Evolutionary conservation across 352 stramenopile species (phyloP).

Genomic region (Globisporangium irregulare): DNA sequence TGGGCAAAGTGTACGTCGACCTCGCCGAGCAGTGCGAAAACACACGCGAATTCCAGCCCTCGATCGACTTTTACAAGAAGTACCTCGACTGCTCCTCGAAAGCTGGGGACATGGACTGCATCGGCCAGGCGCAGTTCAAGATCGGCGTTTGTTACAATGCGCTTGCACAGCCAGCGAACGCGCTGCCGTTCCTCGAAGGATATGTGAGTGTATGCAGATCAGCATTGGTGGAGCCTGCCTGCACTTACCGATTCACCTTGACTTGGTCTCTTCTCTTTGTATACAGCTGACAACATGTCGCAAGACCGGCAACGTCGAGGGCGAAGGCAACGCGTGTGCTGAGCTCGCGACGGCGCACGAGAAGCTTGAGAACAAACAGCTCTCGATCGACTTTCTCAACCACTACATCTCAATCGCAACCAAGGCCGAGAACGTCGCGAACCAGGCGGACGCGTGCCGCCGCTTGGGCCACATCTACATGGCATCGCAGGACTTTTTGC

Average conservation of each 20-base stretch:
- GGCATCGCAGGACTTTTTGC: slow-evolving; percentile 69
- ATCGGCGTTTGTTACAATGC: slow-evolving; percentile 77
- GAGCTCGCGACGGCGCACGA: slow-evolving; percentile 89
- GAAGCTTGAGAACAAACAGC: slow-evolving; percentile 68
- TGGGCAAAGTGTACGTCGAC: slow-evolving; percentile 78
- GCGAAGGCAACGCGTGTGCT: slow-evolving; percentile 82
- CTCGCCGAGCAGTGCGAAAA: slow-evolving; percentile 48
- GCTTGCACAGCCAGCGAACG: slow-evolving; percentile 54
- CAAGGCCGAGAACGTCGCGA: slow-evolving; percentile 79
- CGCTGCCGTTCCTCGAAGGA: slow-evolving; percentile 79
- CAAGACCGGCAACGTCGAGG: slow-evolving; percentile 56
- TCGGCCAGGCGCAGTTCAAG: slow-evolving; percentile 66
- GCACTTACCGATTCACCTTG: not conserved
- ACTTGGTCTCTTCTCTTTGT: not conserved
- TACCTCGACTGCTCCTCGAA: slow-evolving; percentile 67
- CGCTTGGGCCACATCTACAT: slow-evolving; percentile 87
- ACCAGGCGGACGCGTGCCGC: slow-evolving; percentile 84
- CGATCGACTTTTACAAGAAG: slow-evolving; percentile 78
- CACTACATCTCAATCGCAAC: slow-evolving; percentile 79
- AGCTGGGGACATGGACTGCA: slow-evolving; percentile 52
- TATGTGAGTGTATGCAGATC: slow-evolving; percentile 39
- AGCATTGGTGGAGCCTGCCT: not conserved
- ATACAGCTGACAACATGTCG: slow-evolving; percentile 49
- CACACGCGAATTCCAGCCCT: slow-evolving; percentile 30
- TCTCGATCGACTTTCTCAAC: slow-evolving; percentile 88